These are phyloP conservation scores for Forsythia suspensa DNA, from an alignment of 257 asterid species.

Conservation along the genomic window DNA sequence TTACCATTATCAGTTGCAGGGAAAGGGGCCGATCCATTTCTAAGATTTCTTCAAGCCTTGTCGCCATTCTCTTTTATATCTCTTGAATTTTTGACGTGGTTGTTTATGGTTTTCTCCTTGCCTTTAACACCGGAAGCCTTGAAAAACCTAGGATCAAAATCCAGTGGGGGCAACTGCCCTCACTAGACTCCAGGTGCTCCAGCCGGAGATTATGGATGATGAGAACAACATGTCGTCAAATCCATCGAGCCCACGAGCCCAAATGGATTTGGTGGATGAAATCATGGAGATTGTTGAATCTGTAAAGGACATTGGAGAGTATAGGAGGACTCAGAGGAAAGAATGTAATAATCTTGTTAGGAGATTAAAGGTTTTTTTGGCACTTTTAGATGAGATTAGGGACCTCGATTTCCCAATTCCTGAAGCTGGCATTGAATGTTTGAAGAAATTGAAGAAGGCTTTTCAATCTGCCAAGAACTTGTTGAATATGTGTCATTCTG, in stretches of 20 bases:
- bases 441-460: slow-evolving; percentile 58
- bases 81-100: neutral
- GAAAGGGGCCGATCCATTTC: neutral
- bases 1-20: neutral
- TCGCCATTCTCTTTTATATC: neutral
- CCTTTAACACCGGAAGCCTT: neutral
- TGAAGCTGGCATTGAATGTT: slow-evolving; percentile 38
- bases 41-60: neutral
- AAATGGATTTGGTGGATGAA: slow-evolving; percentile 48
- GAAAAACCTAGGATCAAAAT: too few species aligned
- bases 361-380: slow-evolving; percentile 58
- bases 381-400: slow-evolving; percentile 60
- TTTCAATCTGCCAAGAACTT: slow-evolving; percentile 67
- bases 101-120: neutral
- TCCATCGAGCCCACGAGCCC: slow-evolving; percentile 29
- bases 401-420: slow-evolving; percentile 40
- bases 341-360: slow-evolving; percentile 60
- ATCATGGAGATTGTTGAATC: slow-evolving; percentile 47
- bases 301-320: slow-evolving; percentile 55
- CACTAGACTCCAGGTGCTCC: too few species aligned
- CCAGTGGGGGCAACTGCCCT: too few species aligned
- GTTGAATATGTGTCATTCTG: slow-evolving; percentile 63
- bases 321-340: slow-evolving; percentile 65
- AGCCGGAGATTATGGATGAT: slow-evolving; percentile 30
- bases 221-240: slow-evolving; percentile 21